These are phyloP conservation scores for Castanea sativa DNA, from an alignment of 306 rosid genomes.

Conservation along the genomic window DNA sequence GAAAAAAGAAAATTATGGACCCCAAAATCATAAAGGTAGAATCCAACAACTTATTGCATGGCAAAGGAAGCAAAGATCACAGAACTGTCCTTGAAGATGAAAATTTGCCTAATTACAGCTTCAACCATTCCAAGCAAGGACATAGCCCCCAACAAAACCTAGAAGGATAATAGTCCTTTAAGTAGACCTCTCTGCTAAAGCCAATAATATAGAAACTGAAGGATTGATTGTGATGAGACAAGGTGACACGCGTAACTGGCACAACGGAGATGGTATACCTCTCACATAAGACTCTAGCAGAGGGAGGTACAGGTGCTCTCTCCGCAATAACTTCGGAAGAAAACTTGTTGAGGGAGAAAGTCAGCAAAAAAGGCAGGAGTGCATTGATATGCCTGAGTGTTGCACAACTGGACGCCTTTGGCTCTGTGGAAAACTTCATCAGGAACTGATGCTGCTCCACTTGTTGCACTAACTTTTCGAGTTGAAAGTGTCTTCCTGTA, in stretches of 20 bases:
- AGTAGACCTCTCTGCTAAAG: constrained; percentile 73
- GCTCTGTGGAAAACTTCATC: constrained; percentile 91
- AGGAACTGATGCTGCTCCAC: constrained; percentile 93
- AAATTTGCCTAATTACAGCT: constrained; percentile 36
- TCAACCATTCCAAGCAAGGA: constrained; percentile 96
- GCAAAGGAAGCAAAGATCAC: not conserved
- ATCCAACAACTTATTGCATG: not conserved
- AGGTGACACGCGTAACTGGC: constrained; percentile 72
- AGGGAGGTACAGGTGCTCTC: constrained; percentile 61
- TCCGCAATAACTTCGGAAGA: constrained; percentile 77
- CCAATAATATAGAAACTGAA: constrained; percentile 91
- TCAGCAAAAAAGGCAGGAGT: constrained; percentile 95
- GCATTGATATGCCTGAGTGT: constrained; percentile 89
- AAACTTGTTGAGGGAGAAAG: constrained; percentile 81
- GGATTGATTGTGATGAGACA: constrained; percentile 55
- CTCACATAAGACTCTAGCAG: not conserved
- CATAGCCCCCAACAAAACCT: constrained; percentile 88
- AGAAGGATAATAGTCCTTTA: constrained; percentile 85
- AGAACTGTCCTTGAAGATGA: not conserved
- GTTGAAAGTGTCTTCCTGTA: constrained; percentile 80
- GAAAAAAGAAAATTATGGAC: not conserved
- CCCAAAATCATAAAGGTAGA: not conserved
- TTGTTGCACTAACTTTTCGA: constrained; percentile 77
- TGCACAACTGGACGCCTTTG: constrained; percentile 86
- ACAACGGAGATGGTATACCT: constrained; percentile 22